A percentile compares a stretch with the other conserved stretches of the same genome.
Conservation (phyloP, 164 flowering plant species). For the Berberis thunbergii region DNA sequence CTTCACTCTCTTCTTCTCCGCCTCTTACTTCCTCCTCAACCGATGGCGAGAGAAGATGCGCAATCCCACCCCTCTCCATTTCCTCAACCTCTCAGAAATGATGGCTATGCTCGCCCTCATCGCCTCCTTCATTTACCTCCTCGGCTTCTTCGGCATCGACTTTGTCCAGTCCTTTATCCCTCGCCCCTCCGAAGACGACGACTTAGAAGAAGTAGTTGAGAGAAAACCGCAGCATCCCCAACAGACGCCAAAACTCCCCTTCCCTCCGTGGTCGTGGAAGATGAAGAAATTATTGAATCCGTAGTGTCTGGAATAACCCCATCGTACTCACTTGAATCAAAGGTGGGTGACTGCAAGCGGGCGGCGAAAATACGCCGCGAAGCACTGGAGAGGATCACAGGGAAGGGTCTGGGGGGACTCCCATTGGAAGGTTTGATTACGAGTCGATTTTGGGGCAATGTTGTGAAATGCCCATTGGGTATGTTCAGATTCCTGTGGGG, state of each 20-base stretch:
- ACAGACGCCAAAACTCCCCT: no score
- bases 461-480: conserved; percentile 45
- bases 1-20: conserved; percentile 68
- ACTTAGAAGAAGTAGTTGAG: conserved; percentile 24
- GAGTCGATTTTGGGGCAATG: conserved; percentile 85
- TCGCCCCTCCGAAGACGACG: conserved; percentile 37
- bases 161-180: conserved; percentile 56
- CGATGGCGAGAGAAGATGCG: conserved; percentile 89
- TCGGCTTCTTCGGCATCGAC: conserved; percentile 74
- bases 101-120: conserved; percentile 50
- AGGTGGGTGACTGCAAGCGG: conserved; percentile 65
- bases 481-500: conserved; percentile 21
- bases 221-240: background rate
- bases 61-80: conserved; percentile 56
- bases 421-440: conserved; percentile 79
- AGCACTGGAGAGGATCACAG: conserved; percentile 59
- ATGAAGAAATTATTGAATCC: conserved; percentile 54
- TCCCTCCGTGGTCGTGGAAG: conserved; percentile 21
- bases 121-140: conserved; percentile 67
- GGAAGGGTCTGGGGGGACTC: conserved; percentile 51
- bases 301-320: conserved; percentile 53
- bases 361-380: conserved; percentile 74
- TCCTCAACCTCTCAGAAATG: conserved; percentile 48
- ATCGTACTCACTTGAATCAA: conserved; percentile 66
- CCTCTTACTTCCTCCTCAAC: conserved; percentile 60